Evolutionary conservation across 2,329 filamentous ascomycete species (phyloP).

Genomic region (Pseudogymnoascus pannorum): DNA sequence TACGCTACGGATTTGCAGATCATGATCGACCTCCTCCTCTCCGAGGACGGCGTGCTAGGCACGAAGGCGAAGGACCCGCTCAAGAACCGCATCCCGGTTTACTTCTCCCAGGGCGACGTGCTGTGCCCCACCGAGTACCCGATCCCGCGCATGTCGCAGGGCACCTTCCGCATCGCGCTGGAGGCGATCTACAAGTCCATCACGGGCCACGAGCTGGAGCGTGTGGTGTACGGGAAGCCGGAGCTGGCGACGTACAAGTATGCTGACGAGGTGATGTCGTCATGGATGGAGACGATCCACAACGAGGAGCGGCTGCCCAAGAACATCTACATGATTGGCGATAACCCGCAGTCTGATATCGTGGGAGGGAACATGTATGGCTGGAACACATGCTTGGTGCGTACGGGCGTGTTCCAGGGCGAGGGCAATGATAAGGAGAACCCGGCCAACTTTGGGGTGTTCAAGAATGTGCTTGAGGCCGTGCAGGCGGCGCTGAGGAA

Average conservation of each 20-base stretch:
- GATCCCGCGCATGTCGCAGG: constrained; percentile 62
- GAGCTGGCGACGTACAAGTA: constrained; percentile 72
- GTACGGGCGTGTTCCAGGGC: constrained; percentile 72
- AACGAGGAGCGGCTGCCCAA: constrained; percentile 60
- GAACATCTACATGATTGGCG: constrained; percentile 71
- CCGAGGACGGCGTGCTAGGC: constrained; percentile 57
- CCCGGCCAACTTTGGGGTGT: constrained; percentile 70
- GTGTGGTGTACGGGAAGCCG: constrained; percentile 70
- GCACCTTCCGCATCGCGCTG: constrained; percentile 66
- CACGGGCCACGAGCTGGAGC: constrained; percentile 64
- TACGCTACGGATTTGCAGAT: constrained; percentile 71
- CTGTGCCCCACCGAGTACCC: constrained; percentile 60
- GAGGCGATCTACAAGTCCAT: constrained; percentile 68
- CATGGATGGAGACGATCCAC: constrained; percentile 72
- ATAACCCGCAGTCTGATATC: constrained; percentile 68
- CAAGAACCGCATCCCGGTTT: constrained; percentile 62
- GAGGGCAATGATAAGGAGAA: constrained; percentile 70
- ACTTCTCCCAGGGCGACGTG: constrained; percentile 61
- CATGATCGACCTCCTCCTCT: constrained; percentile 65
- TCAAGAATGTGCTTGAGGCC: constrained; percentile 64
- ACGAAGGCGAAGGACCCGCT: constrained; percentile 61
- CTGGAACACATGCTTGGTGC: constrained; percentile 73
- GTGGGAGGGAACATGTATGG: constrained; percentile 73
- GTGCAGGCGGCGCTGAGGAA: constrained; percentile 61
- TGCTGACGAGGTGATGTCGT: constrained; percentile 63